Conservation (phyloP, 2,329 filamentous ascomycete genomes). For the Xylaria sp. region DNA sequence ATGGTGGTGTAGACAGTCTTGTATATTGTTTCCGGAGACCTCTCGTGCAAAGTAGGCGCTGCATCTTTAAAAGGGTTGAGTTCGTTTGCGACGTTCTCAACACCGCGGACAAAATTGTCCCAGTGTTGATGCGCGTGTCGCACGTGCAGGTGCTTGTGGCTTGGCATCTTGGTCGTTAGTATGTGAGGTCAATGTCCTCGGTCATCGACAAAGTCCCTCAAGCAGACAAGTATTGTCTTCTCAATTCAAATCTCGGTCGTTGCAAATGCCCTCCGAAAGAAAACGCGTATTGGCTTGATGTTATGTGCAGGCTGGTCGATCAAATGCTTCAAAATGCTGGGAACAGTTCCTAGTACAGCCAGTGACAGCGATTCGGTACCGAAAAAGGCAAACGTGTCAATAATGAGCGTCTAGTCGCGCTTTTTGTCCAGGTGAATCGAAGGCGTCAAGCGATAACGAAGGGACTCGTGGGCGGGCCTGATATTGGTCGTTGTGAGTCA, state of each 20-base stretch:
- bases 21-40: slow-evolving; percentile 48
- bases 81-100: slow-evolving; percentile 48
- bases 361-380: slow-evolving; percentile 7
- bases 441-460: slow-evolving; percentile 38
- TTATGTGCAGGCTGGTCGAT: slow-evolving; percentile 9
- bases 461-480: slow-evolving; percentile 19
- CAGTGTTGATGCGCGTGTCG: slow-evolving; percentile 42
- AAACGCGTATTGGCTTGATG: slow-evolving; percentile 11
- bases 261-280: slow-evolving; percentile 20
- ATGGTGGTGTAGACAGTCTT: slow-evolving; percentile 58
- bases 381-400: slow-evolving; percentile 24
- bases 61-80: slow-evolving; percentile 44
- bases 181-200: neutral
- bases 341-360: slow-evolving; percentile 1
- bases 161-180: slow-evolving; percentile 30
- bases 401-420: slow-evolving; percentile 39
- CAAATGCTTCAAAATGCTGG: neutral
- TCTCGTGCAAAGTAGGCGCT: slow-evolving; percentile 36
- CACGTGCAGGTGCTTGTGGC: slow-evolving; percentile 45
- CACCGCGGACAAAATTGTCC: slow-evolving; percentile 44
- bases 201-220: slow-evolving; percentile 11
- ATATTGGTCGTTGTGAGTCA: slow-evolving; percentile 31
- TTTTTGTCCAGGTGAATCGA: slow-evolving; percentile 39
- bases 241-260: slow-evolving; percentile 12
- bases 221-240: slow-evolving; percentile 16